Conservation (phyloP, 1,139 yeast species). For the Kurtzmaniella natalensis region DNA sequence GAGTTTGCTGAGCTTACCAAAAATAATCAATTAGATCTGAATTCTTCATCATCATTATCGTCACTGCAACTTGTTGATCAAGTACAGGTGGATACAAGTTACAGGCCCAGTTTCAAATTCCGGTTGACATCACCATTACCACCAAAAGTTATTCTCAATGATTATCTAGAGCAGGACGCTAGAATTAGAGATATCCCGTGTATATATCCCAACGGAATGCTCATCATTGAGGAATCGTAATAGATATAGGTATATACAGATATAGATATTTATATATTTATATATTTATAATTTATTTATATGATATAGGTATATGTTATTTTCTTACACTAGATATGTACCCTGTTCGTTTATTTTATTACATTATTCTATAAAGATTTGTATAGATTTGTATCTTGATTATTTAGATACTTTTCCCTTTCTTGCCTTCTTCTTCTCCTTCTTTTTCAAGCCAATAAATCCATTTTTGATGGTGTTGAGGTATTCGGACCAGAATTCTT, state of each 20-base stretch:
- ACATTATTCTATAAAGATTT: too few relatives aligned
- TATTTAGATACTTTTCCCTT: slow-evolving; percentile 29
- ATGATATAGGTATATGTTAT: neutral
- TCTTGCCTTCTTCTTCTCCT: slow-evolving; percentile 48
- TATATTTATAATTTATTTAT: too few relatives aligned
- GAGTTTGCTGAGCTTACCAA: slow-evolving; percentile 47
- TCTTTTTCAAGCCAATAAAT: slow-evolving; percentile 50
- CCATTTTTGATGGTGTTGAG: slow-evolving; percentile 58
- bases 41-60: slow-evolving; percentile 26
- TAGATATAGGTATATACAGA: too few relatives aligned
- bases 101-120: slow-evolving; percentile 29
- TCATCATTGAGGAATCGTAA: slow-evolving; percentile 28
- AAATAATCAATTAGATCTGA: slow-evolving; percentile 23
- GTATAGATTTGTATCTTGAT: too few relatives aligned
- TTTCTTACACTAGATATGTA: too few relatives aligned
- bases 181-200: slow-evolving; percentile 26
- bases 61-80: slow-evolving; percentile 34
- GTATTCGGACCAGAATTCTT: slow-evolving; percentile 67
- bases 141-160: slow-evolving; percentile 31
- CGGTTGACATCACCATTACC: slow-evolving; percentile 37
- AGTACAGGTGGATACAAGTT: too few relatives aligned
- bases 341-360: too few relatives aligned
- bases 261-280: too few relatives aligned
- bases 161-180: slow-evolving; percentile 11
- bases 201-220: slow-evolving; percentile 42